These are phyloP conservation scores for Pseudonitzschia multistriata DNA, from an alignment of 108 stramenopile genomes.

Conservation along the genomic window DNA sequence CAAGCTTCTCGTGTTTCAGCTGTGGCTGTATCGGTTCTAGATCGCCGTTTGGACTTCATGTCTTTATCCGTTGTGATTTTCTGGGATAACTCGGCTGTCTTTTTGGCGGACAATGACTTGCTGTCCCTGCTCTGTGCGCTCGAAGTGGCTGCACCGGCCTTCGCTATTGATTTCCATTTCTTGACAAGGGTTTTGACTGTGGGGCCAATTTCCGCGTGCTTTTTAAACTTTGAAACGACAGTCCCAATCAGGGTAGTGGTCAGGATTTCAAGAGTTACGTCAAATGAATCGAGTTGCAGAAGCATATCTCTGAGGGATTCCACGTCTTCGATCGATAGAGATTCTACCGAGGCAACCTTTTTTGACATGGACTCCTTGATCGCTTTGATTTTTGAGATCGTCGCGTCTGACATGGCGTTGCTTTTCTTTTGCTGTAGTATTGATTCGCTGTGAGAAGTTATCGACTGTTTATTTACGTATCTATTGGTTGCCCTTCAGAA, in stretches of 20 bases:
- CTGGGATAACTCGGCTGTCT: background rate
- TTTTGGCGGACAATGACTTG: background rate
- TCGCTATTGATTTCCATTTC: conserved; percentile 86
- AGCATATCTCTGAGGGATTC: conserved; percentile 75
- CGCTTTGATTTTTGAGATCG: conserved; percentile 52
- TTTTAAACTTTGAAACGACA: conserved; percentile 75
- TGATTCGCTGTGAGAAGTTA: background rate
- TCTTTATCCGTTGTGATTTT: conserved; percentile 16
- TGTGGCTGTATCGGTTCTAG: conserved; percentile 15
- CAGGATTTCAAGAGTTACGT: conserved; percentile 68
- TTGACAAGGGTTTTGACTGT: conserved; percentile 72
- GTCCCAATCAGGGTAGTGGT: conserved; percentile 81
- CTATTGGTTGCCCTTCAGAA: too few relatives aligned
- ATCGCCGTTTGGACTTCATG: conserved; percentile 32
- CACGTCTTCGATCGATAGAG: conserved; percentile 41
- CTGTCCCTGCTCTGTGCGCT: conserved; percentile 16
- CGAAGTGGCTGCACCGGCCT: conserved; percentile 17
- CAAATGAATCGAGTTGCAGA: conserved; percentile 58
- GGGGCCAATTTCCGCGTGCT: conserved; percentile 48
- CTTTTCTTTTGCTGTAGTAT: background rate
- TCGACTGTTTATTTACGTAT: background rate
- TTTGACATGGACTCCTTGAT: conserved; percentile 76
- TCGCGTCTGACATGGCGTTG: conserved; percentile 6
- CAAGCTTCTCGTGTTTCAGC: conserved; percentile 51
- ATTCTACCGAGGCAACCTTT: conserved; percentile 38